These are phyloP conservation scores for Mycena rosella DNA, from an alignment of 768 basidiomycete species.

Conservation along the genomic window DNA sequence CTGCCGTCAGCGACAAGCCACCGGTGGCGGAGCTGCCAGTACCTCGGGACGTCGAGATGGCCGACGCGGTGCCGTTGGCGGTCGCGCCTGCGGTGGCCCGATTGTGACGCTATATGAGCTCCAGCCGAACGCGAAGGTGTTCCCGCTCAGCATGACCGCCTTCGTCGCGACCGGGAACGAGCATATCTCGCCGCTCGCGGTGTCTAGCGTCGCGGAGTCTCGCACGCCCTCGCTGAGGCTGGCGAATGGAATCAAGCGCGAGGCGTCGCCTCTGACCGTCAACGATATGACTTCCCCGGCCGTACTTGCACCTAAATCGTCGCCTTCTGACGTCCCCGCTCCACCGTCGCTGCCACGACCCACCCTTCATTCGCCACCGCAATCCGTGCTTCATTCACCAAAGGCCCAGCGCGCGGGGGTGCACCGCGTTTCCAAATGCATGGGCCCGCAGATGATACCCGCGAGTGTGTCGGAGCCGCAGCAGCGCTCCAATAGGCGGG, in stretches of 20 bases:
- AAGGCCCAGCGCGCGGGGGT: background rate
- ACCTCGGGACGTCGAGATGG: constrained; percentile 16
- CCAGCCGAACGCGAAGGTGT: background rate
- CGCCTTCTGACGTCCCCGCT: too few species aligned
- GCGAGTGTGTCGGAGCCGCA: constrained; percentile 5
- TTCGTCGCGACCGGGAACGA: constrained; percentile 3
- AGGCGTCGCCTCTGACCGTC: background rate
- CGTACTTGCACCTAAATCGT: background rate
- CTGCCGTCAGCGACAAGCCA: constrained; percentile 22
- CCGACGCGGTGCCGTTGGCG: background rate
- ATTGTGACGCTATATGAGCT: background rate
- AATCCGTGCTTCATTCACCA: too few species aligned
- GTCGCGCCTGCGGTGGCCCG: background rate
- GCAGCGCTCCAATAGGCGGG: constrained; percentile 1
- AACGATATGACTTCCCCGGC: background rate
- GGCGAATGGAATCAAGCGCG: background rate
- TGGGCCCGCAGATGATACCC: background rate
- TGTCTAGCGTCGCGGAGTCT: constrained; percentile 5
- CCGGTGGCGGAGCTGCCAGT: background rate
- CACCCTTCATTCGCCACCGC: too few species aligned
- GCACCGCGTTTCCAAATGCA: background rate
- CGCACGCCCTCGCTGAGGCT: background rate
- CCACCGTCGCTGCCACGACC: too few species aligned
- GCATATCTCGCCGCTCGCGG: background rate
- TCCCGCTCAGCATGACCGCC: constrained; percentile 11